Evolutionary conservation across 306 rosid species (phyloP), one percentile per base, ranked within the genome.

Genomic region (Styphnolobium japonicum): DNA sequence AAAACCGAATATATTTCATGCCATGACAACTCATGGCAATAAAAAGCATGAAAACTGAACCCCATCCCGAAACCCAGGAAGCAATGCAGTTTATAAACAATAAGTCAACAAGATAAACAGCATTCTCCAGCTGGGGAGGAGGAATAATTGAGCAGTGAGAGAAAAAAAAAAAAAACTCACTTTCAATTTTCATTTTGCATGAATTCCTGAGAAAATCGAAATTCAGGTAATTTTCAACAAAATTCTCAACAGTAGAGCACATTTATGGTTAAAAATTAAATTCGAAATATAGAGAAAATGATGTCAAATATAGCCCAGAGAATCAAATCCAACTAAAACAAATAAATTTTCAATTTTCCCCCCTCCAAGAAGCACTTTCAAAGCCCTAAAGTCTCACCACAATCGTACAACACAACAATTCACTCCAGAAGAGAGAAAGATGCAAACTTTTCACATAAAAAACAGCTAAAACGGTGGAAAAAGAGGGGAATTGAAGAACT

Each of bases 311-410:
- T 69, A 29, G 0, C 37, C 8, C 19, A 58, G 6, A 67, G 52
- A 58, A 39, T 60, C 57, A 65, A 48, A 12, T 19, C n/a, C n/a
- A n/a, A n/a, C n/a, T 21, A 48, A 52, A 68, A 56, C 15, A 43
- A 21, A 39, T 14, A 71, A 80, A 75, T 43, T 4, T 70, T 40
- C 75, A 71, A 46, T 11, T 43, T 81, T 43, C n/a, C n/a, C n/a
- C n/a, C n/a, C n/a, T n/a, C n/a, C 34, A 6, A 10, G 4, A n/a
- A 48, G 36, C 45, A 58, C 65, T 34, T 6, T 29, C 34, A 76
- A 81, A 86, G 81, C 91, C 91, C 91, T 89, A 87, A 62, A 37
- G 25, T 37, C 67, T 10, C 33, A 56, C 15, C 62, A 51, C 51
- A 80, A 81, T 73, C 56, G 7, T 14, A 23, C 48, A 37, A 21